Evolutionary conservation across 306 rosid genomes (phyloP).

Genomic region (Lathyrus tuberosus): DNA sequence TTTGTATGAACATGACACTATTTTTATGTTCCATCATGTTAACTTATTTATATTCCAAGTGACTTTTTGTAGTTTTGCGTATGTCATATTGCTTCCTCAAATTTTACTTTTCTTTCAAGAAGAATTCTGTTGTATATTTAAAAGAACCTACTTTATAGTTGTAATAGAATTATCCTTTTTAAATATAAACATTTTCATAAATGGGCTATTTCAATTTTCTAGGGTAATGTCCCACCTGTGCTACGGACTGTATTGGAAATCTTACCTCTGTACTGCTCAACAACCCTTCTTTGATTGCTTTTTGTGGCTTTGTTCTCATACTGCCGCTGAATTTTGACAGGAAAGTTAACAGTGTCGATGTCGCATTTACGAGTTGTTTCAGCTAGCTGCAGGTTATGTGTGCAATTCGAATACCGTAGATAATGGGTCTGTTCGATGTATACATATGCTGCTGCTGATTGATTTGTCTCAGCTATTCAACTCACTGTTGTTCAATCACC

Average conservation of each 20-base stretch:
- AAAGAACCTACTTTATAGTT: constrained; percentile 25
- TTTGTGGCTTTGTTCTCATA: too few species aligned
- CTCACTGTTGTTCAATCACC: too few species aligned
- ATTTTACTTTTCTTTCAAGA: constrained; percentile 17
- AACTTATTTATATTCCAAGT: not conserved
- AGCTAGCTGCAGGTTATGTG: too few species aligned
- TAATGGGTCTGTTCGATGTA: too few species aligned
- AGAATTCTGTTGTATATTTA: constrained; percentile 7
- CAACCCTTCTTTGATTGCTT: too few species aligned
- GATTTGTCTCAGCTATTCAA: too few species aligned
- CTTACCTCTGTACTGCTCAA: constrained; percentile 72
- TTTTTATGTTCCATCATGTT: not conserved
- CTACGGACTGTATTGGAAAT: constrained; percentile 81
- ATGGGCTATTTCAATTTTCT: constrained; percentile 31
- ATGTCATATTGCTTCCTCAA: constrained; percentile 21
- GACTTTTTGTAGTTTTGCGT: constrained; percentile 23
- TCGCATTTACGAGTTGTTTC: too few species aligned
- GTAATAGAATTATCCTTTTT: constrained; percentile 20
- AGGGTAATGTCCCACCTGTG: constrained; percentile 91
- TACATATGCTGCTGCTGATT: too few species aligned
- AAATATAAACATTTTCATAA: constrained; percentile 23
- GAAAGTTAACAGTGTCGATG: too few species aligned
- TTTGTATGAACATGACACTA: not conserved
- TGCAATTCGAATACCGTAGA: too few species aligned
- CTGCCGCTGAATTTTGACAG: too few species aligned